Evolutionary conservation across 208 protist genomes (phyloP).

Genomic region (Phytomonas sp.): DNA sequence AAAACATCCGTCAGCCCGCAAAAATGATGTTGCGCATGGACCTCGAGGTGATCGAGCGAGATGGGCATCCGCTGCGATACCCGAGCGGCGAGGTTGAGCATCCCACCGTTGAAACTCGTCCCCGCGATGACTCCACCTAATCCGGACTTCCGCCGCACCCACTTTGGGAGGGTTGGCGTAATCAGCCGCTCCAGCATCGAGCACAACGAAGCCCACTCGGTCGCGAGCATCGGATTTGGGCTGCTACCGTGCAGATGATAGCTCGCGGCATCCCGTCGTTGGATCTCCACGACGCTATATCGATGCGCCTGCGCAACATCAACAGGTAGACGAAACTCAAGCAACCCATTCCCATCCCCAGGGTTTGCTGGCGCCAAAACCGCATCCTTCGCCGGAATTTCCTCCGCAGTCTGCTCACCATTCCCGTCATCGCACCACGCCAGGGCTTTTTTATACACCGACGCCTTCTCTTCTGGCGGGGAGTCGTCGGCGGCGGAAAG

Average conservation of each 20-base stretch:
- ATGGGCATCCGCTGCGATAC: conserved; percentile 54
- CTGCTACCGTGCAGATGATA: conserved; percentile 34
- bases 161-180: conserved; percentile 33
- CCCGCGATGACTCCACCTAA: conserved; percentile 59
- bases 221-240: conserved; percentile 66
- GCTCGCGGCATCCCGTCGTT: conserved; percentile 27
- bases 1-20: conserved; percentile 78
- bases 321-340: conserved; percentile 37
- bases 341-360: conserved; percentile 9
- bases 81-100: conserved; percentile 72
- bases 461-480: conserved; percentile 13
- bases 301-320: conserved; percentile 46
- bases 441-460: conserved; percentile 10
- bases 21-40: conserved; percentile 65
- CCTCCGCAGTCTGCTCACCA: background rate
- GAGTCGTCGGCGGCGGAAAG: conserved; percentile 11
- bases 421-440: background rate
- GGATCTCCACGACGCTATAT: conserved; percentile 43
- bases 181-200: conserved; percentile 24
- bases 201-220: conserved; percentile 44
- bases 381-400: background rate
- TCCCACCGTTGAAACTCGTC: conserved; percentile 63
- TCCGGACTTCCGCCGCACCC: conserved; percentile 42
- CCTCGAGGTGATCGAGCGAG: conserved; percentile 59
- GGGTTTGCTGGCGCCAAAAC: background rate